Percentiles rank a stretch among this genome's conserved stretches.
These are phyloP conservation scores for Suillus spraguei DNA, from an alignment of 768 basidiomycete genomes.

Conservation along the genomic window DNA sequence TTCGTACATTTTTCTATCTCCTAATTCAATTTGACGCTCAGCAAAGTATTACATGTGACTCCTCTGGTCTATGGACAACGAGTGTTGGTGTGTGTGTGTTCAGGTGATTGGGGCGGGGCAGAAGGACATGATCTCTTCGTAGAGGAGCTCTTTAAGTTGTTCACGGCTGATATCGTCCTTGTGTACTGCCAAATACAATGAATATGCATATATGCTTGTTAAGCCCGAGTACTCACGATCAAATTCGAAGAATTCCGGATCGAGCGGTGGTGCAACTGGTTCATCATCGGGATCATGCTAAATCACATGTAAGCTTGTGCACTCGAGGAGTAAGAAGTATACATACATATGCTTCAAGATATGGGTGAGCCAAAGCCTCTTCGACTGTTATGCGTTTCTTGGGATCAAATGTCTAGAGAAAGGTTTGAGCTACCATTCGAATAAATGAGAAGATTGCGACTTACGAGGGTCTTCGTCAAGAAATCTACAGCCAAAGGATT, in stretches of 20 bases:
- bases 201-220: background rate
- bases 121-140: slow-evolving; percentile 95
- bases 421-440: background rate
- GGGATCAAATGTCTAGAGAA: slow-evolving; percentile 86
- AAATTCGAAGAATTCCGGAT: slow-evolving; percentile 96
- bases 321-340: slow-evolving; percentile 8
- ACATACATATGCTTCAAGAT: slow-evolving; percentile 87
- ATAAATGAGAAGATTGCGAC: slow-evolving; percentile 18
- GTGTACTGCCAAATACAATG: slow-evolving; percentile 56
- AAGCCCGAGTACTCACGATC: slow-evolving; percentile 61
- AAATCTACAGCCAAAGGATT: slow-evolving; percentile 77
- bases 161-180: slow-evolving; percentile 96
- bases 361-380: slow-evolving; percentile 92
- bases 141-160: slow-evolving; percentile 91
- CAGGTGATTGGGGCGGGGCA: slow-evolving; percentile 58
- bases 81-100: background rate
- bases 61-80: background rate
- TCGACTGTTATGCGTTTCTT: slow-evolving; percentile 96
- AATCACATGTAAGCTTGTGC: slow-evolving; percentile 13
- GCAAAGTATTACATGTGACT: background rate
- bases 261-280: slow-evolving; percentile 92
- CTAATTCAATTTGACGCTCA: background rate
- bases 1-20: slow-evolving; percentile 4
- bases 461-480: slow-evolving; percentile 81
- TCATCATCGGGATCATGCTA: slow-evolving; percentile 97